Base-by-base conservation (phyloP, 2,329 filamentous ascomycete genomes). In the Claviceps capensis region DNA sequence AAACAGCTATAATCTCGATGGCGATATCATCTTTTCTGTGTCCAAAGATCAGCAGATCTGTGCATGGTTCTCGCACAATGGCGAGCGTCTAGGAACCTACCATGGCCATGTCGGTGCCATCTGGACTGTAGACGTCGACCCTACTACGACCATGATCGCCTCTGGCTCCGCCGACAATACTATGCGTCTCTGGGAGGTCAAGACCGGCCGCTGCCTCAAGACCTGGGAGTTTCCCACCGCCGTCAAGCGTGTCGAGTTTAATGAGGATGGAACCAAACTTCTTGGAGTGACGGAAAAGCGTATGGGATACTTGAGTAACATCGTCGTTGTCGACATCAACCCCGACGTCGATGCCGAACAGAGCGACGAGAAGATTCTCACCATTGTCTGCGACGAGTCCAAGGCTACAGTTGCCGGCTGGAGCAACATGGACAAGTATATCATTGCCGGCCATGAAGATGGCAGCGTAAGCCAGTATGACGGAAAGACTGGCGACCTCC, bases 111-210 rank as follows among this genome's bases (percentile, higher is more conserved):
- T 94, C 71, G 93, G 93, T 73, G 91, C 93, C 63, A 86, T 98
- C 75, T 98, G 93, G 93, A 96, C 93, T 57, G 86, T 98, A 71
- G 93, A 98, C 67, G 85, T 95, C 65, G 88, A 95, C 74, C 90
- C 91, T 59, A 89, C 89, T 63, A 87, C 85, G 58, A 88, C 86
- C 63, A 81, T 98, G 66, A 84, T 97, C 66, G 93, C 91, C 65
- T 94, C 88, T 56, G 93, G 93, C 63, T 93, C 90, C 62, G 93
- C 93, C 71, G 93, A 98, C 76, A 97, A 97, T 78, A 96, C 91
- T 45, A 91, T 98, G 72, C 83, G 90, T 65, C 79, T 98, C 64
- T 98, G 93, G 93, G 89, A 98, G 67, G 79, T 96, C 68, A 86
- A 89, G 79, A 86, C 86, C 16, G 93, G 93, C 67, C 88, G 87